Evolutionary conservation across 257 asterid genomes (phyloP), one percentile per base, ranked within the genome.

Genomic region (Penstemon newberryi): DNA sequence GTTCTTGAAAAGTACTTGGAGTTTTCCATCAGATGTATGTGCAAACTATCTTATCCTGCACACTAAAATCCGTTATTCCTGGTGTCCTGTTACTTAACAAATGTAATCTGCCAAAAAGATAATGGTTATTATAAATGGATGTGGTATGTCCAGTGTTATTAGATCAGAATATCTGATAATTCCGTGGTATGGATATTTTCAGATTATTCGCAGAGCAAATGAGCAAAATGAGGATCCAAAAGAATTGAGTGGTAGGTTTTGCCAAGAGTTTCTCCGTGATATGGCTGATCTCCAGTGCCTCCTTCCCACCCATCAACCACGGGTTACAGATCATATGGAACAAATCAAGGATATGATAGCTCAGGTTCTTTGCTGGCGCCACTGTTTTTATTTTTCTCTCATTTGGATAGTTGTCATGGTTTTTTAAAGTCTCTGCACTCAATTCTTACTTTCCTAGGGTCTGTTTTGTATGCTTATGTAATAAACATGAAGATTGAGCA

Each of bases 271-370:
- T 73, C 87, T 86, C 40, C 77, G 38, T 10, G 98, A 92, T 78
- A 87, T 92, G 97, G 78, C 70, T 69, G 95, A 82, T 86, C 95
- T 89, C 70, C 96, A 89, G 72, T 87, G 96, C 86, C 92, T 86
- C 65, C 67, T 67, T 71, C 96, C 95, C 45, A 87, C 95, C 40
- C 84, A 89, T 78, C 91, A 89, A 74, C 90, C 96, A 41, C 87
- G 89, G 39, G 96, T 87, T 63, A 87, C 90, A 44, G 95, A 87
- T 46, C 89, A 87, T 61, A 85, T 85, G 71, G 95, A 86, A 57
- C 87, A 89, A 55, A 86, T 89, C 51, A 83, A 83, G 82, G 86
- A 82, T 74, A 87, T 89, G 96, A 87, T 89, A 59, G 81, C 85
- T 53, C 69, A 92, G 96, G 98, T 92, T 66, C 39, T 36, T 75